Base-by-base conservation (phyloP, 2,329 filamentous ascomycete species). In the Penicillium capsulatum region DNA sequence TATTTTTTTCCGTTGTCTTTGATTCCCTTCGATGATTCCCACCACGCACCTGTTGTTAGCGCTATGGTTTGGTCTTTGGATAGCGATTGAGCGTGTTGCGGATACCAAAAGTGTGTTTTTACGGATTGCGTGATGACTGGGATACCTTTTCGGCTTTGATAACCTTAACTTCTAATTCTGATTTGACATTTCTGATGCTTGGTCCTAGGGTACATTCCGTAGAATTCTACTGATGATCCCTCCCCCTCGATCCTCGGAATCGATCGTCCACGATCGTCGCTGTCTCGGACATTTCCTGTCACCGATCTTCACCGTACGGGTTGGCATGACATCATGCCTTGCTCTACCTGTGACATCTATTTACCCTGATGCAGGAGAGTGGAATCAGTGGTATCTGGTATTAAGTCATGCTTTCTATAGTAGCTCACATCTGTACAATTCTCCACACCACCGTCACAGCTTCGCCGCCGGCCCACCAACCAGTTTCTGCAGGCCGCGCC, bases 401-500 rank as follows among this genome's bases (percentile, higher is more conserved):
- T 24, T 24, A 7, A 24, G 7, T 24, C 22, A 24, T 7, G 22
- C 22, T 24, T 7, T 7, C 11, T 24, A 24, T 11, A 7, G 19
- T 22, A 22, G 19, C 5, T 22, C 19, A 22, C n/a, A n/a, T n/a
- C n/a, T 22, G 9, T 22, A 9, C 26, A n/a, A 14, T 28, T 7
- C 17, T 14, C 17, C 11, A 28, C n/a, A 14, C 11, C 10, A n/a
- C 11, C 26, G 9, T 54, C 44, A 65, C 44, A 65, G 44, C 46
- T 60, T 64, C 19, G 57, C 40, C 35, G 37, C 44, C 24, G 43
- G 44, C 17, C 34, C 51, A 24, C 73, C 64, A 24, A 74, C 51
- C 53, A 86, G 66, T 47, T 70, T 76, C 60, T 78, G 70, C 39
- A 87, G 65, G 1, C 80, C 82, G 24, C 59, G 58, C 17, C 79